A percentile compares a stretch with the other conserved stretches of the same genome.
phyloP scores from a whole-genome alignment of 1,284 basidiomycete species.

The Acaromyces ingoldii region DNA sequence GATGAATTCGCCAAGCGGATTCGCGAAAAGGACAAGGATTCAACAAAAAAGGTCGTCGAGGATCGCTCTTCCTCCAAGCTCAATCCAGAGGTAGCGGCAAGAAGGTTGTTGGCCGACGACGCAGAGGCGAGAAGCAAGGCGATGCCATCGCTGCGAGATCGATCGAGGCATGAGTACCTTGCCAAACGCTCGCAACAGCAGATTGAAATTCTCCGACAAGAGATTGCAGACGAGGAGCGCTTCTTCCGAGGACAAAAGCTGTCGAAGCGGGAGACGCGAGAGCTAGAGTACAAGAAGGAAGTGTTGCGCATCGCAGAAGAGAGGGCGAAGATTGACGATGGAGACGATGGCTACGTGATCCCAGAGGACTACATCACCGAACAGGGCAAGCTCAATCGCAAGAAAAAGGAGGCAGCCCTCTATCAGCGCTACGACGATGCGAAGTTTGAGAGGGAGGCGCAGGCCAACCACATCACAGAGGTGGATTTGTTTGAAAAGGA shows the following conservation, averaged over 20 bases:
- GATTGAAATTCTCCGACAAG: slow-evolving; percentile 84
- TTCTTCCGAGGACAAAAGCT: slow-evolving; percentile 54
- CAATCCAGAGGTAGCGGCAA: slow-evolving; percentile 74
- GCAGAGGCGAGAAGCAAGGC: slow-evolving; percentile 28
- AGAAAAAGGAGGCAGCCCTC: slow-evolving; percentile 87
- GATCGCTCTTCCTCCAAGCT: slow-evolving; percentile 63
- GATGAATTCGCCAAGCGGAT: slow-evolving; percentile 90
- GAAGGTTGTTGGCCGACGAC: slow-evolving; percentile 63
- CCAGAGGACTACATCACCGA: slow-evolving; percentile 84
- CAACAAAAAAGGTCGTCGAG: slow-evolving; percentile 84
- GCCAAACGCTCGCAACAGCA: slow-evolving; percentile 93
- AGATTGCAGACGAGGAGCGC: slow-evolving; percentile 57
- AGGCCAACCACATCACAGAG: slow-evolving; percentile 82
- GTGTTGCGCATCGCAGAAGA: slow-evolving; percentile 87
- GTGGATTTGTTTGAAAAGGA: slow-evolving; percentile 83
- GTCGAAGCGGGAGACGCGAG: slow-evolving; percentile 73
- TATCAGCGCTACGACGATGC: slow-evolving; percentile 82
- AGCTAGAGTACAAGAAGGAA: slow-evolving; percentile 87
- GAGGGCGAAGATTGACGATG: slow-evolving; percentile 84
- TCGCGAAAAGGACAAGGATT: slow-evolving; percentile 73
- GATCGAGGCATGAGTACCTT: slow-evolving; percentile 76
- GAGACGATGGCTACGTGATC: slow-evolving; percentile 32
- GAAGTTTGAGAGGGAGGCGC: slow-evolving; percentile 58
- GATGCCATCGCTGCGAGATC: slow-evolving; percentile 39
- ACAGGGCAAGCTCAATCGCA: slow-evolving; percentile 95